Percentiles rank a stretch among this genome's conserved stretches.
Conservation (phyloP, 1,284 basidiomycete genomes). For the Moesziomyces antarcticus region DNA sequence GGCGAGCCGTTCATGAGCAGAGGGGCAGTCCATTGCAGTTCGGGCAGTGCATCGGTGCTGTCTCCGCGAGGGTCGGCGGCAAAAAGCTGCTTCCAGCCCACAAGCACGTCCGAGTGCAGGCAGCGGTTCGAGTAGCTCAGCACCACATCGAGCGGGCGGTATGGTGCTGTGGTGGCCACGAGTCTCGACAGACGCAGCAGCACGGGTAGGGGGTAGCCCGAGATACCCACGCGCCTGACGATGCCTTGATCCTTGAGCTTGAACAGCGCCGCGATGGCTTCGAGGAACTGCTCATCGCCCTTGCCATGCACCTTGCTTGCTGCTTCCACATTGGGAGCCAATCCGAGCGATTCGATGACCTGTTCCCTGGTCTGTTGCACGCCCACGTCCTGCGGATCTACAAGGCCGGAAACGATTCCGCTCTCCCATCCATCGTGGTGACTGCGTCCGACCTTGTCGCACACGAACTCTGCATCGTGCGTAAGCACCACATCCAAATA, state of each 20-base stretch:
- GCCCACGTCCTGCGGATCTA: slow-evolving; percentile 17
- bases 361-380: slow-evolving; percentile 25
- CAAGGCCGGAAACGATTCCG: slow-evolving; percentile 44
- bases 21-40: slow-evolving; percentile 56
- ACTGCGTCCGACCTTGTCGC: slow-evolving; percentile 72
- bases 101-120: slow-evolving; percentile 60
- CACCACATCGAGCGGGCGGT: slow-evolving; percentile 66
- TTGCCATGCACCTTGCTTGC: slow-evolving; percentile 76
- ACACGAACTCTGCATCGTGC: slow-evolving; percentile 92
- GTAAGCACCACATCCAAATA: slow-evolving; percentile 72
- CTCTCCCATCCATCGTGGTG: slow-evolving; percentile 44
- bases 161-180: slow-evolving; percentile 69
- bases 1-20: slow-evolving; percentile 88
- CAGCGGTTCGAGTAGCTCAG: slow-evolving; percentile 65
- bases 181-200: slow-evolving; percentile 85
- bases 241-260: slow-evolving; percentile 82
- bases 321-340: slow-evolving; percentile 70
- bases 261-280: slow-evolving; percentile 78
- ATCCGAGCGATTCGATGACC: slow-evolving; percentile 47
- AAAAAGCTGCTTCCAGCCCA: slow-evolving; percentile 51
- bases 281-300: slow-evolving; percentile 83
- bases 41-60: slow-evolving; percentile 4
- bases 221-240: slow-evolving; percentile 83
- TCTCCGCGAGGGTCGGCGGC: slow-evolving; percentile 30
- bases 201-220: slow-evolving; percentile 88